Base-by-base conservation (phyloP, 805 yeast genomes). In the Scheffersomyces spartinae region DNA sequence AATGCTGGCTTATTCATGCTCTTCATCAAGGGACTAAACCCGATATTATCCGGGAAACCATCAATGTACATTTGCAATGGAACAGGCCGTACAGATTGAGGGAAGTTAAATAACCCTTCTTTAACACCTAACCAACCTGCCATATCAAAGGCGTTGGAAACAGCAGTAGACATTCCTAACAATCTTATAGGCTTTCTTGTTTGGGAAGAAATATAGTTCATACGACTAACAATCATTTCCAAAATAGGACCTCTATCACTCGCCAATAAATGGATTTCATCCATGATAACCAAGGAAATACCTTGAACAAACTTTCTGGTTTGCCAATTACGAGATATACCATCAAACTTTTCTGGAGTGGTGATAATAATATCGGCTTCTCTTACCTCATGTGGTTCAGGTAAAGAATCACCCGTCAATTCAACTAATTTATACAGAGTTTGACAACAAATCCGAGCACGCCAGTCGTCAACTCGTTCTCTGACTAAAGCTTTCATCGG, bases 1-100 rank as follows among this genome's bases (percentile, higher is more conserved):
- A 80, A 85, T 0, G 94, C 88, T 1, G 96, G 95, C 41, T 67
- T 84, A 61, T 75, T 84, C 91, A 71, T 82, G 13, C 74, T 80
- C 57, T 74, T 82, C 95, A 81, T 81, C 42, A 82, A 57, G 1
- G 88, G 84, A 39, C 85, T 74, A 43, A 81, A 80, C 1, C 84
- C 85, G 33, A 77, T 61, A 34, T 78, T 76, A 35, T 80, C 91
- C 1, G 85, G 86, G 40, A 76, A 81, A 0, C 93, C 93, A 43
- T 81, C 93, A 34, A 81, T 81, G 39, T 76, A 81, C 88, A 81
- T 81, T 40, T 81, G 79, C 30, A 81, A 55, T 2, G 93, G 93
- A 25, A 81, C 91, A 0, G 93, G 93, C 32, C 93, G 71, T 7
- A 81, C 88, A 8, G 85, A 74, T 31, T 68, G 76, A 1, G 93